Evolutionary conservation across 768 basidiomycete species (phyloP).

Genomic region (Naganishia vishniacii): DNA sequence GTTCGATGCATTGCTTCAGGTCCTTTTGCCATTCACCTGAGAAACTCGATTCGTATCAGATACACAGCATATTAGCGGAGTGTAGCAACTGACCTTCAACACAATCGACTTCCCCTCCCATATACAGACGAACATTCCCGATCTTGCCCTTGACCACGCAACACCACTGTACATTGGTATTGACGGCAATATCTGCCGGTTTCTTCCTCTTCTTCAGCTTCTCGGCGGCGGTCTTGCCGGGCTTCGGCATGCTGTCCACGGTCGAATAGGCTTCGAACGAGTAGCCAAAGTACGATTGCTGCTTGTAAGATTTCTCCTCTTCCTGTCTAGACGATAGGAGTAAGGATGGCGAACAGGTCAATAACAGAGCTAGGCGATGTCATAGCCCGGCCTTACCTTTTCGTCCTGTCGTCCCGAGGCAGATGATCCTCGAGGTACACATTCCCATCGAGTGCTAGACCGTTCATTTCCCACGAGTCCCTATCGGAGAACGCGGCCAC

Average conservation of each 20-base stretch:
- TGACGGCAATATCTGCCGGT: conserved; percentile 34
- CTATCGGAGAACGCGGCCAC: conserved; percentile 46
- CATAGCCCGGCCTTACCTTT: conserved; percentile 27
- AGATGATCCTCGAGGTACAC: conserved; percentile 47
- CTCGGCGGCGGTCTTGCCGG: not conserved
- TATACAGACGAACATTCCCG: conserved; percentile 41
- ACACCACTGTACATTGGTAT: conserved; percentile 49
- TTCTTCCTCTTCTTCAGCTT: conserved; percentile 18
- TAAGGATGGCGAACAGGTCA: not conserved
- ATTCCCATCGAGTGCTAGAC: conserved; percentile 41
- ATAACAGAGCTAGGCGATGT: not conserved
- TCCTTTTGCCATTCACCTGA: conserved; percentile 22
- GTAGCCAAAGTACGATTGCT: conserved; percentile 42
- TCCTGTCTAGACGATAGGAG: conserved; percentile 22
- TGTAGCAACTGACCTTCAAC: conserved; percentile 33
- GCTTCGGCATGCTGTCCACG: not conserved
- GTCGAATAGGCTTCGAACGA: conserved; percentile 48
- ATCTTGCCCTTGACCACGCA: conserved; percentile 46
- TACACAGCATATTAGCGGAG: not conserved
- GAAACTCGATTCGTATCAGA: not conserved
- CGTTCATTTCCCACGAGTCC: conserved; percentile 48
- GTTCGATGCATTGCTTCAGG: conserved; percentile 39
- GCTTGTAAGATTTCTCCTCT: conserved; percentile 36
- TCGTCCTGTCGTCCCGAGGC: conserved; percentile 31
- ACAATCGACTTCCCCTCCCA: conserved; percentile 50